phyloP scores from a whole-genome alignment of 2,329 filamentous ascomycete species.

The Cladosporium halotolerans region DNA sequence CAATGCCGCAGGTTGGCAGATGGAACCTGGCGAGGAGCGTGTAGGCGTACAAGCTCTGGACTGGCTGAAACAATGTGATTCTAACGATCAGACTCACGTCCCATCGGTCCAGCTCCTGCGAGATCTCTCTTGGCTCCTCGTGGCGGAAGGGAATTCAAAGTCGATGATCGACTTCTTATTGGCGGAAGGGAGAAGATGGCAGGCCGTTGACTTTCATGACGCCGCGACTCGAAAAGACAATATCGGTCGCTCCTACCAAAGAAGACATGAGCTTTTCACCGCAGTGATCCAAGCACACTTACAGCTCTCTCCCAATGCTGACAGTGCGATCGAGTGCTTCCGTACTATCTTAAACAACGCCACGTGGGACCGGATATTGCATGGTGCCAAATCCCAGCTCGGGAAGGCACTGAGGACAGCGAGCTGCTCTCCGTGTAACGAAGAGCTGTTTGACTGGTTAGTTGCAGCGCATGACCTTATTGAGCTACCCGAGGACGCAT shows the following conservation, averaged over 20 bases:
- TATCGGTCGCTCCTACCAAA: not conserved
- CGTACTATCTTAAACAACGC: not conserved
- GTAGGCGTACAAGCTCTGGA: not conserved
- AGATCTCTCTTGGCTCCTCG: not conserved
- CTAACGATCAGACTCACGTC: not conserved
- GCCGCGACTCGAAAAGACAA: not conserved
- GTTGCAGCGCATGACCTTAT: not conserved
- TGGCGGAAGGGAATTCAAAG: not conserved
- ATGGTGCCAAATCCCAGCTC: not conserved
- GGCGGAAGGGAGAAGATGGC: not conserved
- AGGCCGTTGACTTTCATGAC: not conserved
- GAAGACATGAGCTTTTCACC: not conserved
- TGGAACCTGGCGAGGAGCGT: not conserved
- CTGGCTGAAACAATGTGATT: not conserved
- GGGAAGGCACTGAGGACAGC: not conserved
- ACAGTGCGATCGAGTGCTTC: not conserved
- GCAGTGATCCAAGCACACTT: not conserved
- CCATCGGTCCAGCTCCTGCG: not conserved
- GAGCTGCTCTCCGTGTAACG: not conserved
- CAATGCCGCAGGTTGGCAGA: too few species aligned
- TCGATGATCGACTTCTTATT: not conserved
- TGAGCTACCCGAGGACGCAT: not conserved
- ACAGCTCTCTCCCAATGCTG: not conserved
- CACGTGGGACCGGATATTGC: not conserved
- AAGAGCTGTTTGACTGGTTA: not conserved